Evolutionary conservation across 192 early-diverging fungal species (phyloP), one percentile per base, ranked within the genome.

Genomic region (Linnemannia hyalina): DNA sequence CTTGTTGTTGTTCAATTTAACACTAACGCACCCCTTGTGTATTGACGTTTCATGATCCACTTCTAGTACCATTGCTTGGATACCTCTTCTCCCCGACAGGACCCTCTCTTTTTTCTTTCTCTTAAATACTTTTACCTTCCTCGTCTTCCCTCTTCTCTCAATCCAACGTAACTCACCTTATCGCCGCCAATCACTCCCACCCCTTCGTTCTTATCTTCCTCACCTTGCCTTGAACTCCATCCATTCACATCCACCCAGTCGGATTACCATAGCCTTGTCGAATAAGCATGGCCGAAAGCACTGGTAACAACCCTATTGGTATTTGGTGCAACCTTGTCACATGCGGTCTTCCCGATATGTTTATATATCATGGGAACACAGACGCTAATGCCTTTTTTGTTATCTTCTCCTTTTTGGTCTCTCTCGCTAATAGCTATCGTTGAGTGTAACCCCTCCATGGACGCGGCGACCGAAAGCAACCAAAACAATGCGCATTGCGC

Each of bases 251-350:
- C 16, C 36, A 72, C 7, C 70, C 20, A 71, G 36, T 52, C 52
- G 42, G 46, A 47, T 46, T 13, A 0, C 40, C 42, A 38, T 16
- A 44, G 29, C 72, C 22, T 29, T 44, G 42, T 73, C 20, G 8
- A 29, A 35, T 9, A 72, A 80, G 55, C 44, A 80, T 80, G 79
- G 79, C 79, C 44, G 79, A 80, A 63, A 80, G 79, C 63, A 80
- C 71, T 52, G 73, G 79, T 80, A 80, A 69, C 6, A 2, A 68
- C 60, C 4, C 26, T 65, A 11, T 32, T 65, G 60, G 60, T 29
- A 35, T 26, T 65, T 65, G 60, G 60, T 65, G 60, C 60, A 65
- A 65, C 60, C 60, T 65, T 65, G 29, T 65, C 60, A 65, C 60
- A 65, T 65, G 60, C 0, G 26, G 29, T 65, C 29, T 65, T 65